Base-by-base conservation (phyloP, 495 filamentous ascomycete genomes). In the Hypoxylon perforatum region DNA sequence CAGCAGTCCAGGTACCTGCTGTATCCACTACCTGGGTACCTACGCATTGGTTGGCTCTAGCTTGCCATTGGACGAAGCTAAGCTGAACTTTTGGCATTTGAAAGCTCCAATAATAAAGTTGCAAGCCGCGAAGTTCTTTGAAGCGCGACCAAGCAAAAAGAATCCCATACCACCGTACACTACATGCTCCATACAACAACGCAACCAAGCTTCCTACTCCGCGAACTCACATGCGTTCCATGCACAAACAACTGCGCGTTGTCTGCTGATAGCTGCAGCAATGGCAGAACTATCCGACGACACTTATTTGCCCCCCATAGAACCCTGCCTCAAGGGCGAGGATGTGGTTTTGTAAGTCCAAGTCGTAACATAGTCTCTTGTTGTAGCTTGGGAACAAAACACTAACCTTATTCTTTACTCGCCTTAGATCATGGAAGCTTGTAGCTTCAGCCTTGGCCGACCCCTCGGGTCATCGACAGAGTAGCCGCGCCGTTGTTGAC, bases 341-440 rank as follows among this genome's bases (percentile, higher is more conserved):
- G 77, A 63, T 50, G 60, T 75, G 46, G 67, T 84, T 56, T 62
- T 83, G 79, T 84, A 72, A 42, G 78, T 74, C 44, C 41, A 56
- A 44, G 14, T 35, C 42, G 14, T 8, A 23, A 35, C 21, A 39
- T 15, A 41, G 28, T 30, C 8, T 62, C 15, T 48, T 71, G 22
- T 21, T 46, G 41, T 10, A 42, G 35, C 21, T 49, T 18, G 14
- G 25, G 11, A 17, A 41, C 49, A 38, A n/a, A 7, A 10, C 56
- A 53, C 66, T 71, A 61, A 75, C 42, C 17, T 6, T 30, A 38
- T 17, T 39, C 70, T 50, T 70, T 76, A 23, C 75, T 53, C 0
- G 17, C 18, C 39, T 14, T 59, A 94, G 91, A 70, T 92, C 93
- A 50, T 97, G 93, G 93, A 88, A 84, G 73, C 80, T 85, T 52